A percentile compares a stretch with the other conserved stretches of the same genome.
phyloP scores from a whole-genome alignment of 805 yeast species.

The Candida andamanensis region DNA sequence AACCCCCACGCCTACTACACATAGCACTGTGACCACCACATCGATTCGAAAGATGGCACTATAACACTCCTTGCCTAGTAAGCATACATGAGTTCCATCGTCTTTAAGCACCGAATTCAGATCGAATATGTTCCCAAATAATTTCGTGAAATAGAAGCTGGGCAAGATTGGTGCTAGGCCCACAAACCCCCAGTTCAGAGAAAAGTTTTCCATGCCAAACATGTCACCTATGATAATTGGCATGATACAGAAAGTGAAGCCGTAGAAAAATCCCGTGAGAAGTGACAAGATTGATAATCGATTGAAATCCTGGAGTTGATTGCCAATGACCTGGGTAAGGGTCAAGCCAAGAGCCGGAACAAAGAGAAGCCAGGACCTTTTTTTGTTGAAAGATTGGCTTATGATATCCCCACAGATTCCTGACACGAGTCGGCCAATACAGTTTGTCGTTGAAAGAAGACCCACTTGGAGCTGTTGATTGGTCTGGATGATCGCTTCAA shows the following conservation, averaged over 20 bases:
- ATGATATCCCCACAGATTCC: slow-evolving; percentile 65
- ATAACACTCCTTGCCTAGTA: slow-evolving; percentile 38
- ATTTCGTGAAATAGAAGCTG: slow-evolving; percentile 52
- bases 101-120: slow-evolving; percentile 19
- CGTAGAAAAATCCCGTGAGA: slow-evolving; percentile 67
- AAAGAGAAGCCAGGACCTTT: slow-evolving; percentile 51
- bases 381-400: slow-evolving; percentile 37
- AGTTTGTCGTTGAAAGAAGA: slow-evolving; percentile 61
- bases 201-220: slow-evolving; percentile 64
- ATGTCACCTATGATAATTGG: slow-evolving; percentile 74
- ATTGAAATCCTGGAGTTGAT: slow-evolving; percentile 23
- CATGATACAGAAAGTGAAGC: slow-evolving; percentile 63
- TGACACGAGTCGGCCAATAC: slow-evolving; percentile 57
- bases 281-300: slow-evolving; percentile 47
- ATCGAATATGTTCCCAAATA: slow-evolving; percentile 65
- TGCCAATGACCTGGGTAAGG: slow-evolving; percentile 48
- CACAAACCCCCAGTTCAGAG: slow-evolving; percentile 70
- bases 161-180: slow-evolving; percentile 63
- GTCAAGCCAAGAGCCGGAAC: slow-evolving; percentile 47
- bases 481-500: slow-evolving; percentile 38
- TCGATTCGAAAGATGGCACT: slow-evolving; percentile 39
- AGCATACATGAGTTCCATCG: slow-evolving; percentile 18
- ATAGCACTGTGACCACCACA: slow-evolving; percentile 15
- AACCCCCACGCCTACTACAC: slow-evolving; percentile 7
- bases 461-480: slow-evolving; percentile 73